A percentile compares a stretch with the other conserved stretches of the same genome.
phyloP scores from a whole-genome alignment of 2,329 filamentous ascomycete species.

The Lecanicillium sp. region DNA sequence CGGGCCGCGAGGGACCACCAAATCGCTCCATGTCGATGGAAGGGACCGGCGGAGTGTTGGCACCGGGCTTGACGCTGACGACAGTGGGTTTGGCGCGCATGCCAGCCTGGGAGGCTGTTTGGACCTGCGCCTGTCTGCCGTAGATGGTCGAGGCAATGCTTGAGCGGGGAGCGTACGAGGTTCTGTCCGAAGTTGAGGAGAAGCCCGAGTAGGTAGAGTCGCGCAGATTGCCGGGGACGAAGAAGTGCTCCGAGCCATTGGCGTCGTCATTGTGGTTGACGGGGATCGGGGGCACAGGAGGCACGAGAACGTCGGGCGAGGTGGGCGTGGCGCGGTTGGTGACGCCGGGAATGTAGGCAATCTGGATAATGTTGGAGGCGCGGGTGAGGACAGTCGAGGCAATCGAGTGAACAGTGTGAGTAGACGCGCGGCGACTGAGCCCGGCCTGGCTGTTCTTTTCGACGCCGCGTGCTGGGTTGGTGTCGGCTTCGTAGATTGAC shows the following conservation, averaged over 20 bases:
- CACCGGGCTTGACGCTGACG: slow-evolving; percentile 78
- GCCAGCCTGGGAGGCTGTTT: slow-evolving; percentile 78
- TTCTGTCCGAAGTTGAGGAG: slow-evolving; percentile 56
- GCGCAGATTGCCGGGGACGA: slow-evolving; percentile 82
- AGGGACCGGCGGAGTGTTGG: slow-evolving; percentile 64
- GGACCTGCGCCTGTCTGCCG: slow-evolving; percentile 78
- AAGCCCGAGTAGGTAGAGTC: slow-evolving; percentile 85
- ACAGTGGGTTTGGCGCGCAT: slow-evolving; percentile 85
- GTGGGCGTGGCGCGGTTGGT: slow-evolving; percentile 83
- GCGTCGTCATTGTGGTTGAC: slow-evolving; percentile 40
- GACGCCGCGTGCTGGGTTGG: slow-evolving; percentile 35
- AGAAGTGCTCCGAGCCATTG: slow-evolving; percentile 80
- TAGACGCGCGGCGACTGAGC: slow-evolving; percentile 60
- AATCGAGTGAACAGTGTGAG: slow-evolving; percentile 83
- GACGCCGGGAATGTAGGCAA: slow-evolving; percentile 96
- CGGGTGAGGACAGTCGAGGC: slow-evolving; percentile 92
- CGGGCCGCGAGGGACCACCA: slow-evolving; percentile 36
- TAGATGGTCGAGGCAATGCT: slow-evolving; percentile 93
- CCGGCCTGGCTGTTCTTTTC: slow-evolving; percentile 41
- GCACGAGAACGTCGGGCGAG: slow-evolving; percentile 74
- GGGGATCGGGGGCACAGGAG: slow-evolving; percentile 91
- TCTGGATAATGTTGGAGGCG: slow-evolving; percentile 98
- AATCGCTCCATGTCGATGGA: slow-evolving; percentile 61
- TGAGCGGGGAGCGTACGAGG: slow-evolving; percentile 54
- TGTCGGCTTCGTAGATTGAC: slow-evolving; percentile 51